phyloP scores from a whole-genome alignment of 495 filamentous ascomycete genomes.

The Talaromyces stipitatus region DNA sequence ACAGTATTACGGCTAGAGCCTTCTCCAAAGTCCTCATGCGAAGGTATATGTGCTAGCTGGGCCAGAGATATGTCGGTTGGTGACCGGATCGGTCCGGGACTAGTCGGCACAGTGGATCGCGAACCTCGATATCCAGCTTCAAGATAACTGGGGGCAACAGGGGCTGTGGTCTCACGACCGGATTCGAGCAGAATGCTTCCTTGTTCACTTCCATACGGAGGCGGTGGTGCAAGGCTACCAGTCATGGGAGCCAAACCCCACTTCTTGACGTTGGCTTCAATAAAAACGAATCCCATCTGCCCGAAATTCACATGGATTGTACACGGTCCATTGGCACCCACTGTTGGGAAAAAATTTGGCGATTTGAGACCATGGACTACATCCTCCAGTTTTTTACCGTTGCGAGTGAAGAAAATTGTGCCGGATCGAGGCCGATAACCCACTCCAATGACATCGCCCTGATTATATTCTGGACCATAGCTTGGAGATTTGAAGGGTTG shows the following conservation, averaged over 20 bases:
- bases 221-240: constrained; percentile 87
- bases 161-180: constrained; percentile 57
- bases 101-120: constrained; percentile 52
- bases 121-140: constrained; percentile 31
- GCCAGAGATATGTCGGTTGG: constrained; percentile 97
- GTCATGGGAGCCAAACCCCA: constrained; percentile 97
- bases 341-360: constrained; percentile 93
- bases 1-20: constrained; percentile 52
- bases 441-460: constrained; percentile 94
- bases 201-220: constrained; percentile 93
- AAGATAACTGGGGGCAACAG: constrained; percentile 48
- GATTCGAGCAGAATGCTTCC: constrained; percentile 91
- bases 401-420: constrained; percentile 95
- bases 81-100: constrained; percentile 81
- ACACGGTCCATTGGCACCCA: constrained; percentile 90
- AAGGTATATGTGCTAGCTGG: constrained; percentile 59
- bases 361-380: constrained; percentile 87
- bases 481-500: constrained; percentile 72
- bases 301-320: constrained; percentile 95
- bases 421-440: constrained; percentile 93
- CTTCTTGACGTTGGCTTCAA: constrained; percentile 99
- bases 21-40: constrained; percentile 71
- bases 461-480: constrained; percentile 76
- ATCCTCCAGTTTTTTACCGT: constrained; percentile 94
- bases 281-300: constrained; percentile 95